A percentile compares a stretch with the other conserved stretches of the same genome.
These are phyloP conservation scores for Globisporangium irregulare DNA, from an alignment of 352 stramenopile species.

Conservation along the genomic window DNA sequence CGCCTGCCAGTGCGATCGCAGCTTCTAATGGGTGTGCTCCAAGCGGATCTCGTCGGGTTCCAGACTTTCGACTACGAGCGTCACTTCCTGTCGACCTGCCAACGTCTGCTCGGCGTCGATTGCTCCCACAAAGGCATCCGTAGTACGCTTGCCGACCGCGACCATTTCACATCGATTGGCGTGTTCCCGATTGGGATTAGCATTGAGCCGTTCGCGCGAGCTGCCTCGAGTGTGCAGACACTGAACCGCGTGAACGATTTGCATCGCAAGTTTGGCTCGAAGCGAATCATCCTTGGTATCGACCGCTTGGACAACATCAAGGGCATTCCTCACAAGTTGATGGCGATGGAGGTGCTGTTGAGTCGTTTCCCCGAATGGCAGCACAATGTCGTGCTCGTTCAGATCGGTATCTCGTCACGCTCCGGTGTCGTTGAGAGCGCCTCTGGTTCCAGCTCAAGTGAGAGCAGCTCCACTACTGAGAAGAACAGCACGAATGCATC, in stretches of 20 bases:
- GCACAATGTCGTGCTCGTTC: conserved; percentile 93
- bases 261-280: conserved; percentile 74
- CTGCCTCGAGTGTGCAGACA: conserved; percentile 49
- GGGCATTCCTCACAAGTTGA: conserved; percentile 86
- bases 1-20: conserved; percentile 77
- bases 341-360: conserved; percentile 86
- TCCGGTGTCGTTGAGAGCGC: conserved; percentile 34
- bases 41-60: conserved; percentile 83
- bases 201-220: conserved; percentile 74
- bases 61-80: conserved; percentile 91
- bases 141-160: conserved; percentile 57
- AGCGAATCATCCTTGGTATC: conserved; percentile 82
- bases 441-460: neutral
- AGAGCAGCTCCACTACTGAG: conserved; percentile 14
- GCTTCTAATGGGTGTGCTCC: conserved; percentile 73
- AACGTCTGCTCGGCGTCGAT: conserved; percentile 67
- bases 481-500: conserved; percentile 6
- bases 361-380: conserved; percentile 89
- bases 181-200: conserved; percentile 88
- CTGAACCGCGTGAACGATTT: conserved; percentile 68
- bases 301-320: conserved; percentile 89
- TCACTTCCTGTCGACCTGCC: conserved; percentile 84
- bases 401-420: conserved; percentile 94
- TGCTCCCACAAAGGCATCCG: conserved; percentile 76
- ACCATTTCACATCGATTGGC: conserved; percentile 87